Conservation (phyloP, 2,329 filamentous ascomycete genomes). For the Fusarium praegraminearum region DNA sequence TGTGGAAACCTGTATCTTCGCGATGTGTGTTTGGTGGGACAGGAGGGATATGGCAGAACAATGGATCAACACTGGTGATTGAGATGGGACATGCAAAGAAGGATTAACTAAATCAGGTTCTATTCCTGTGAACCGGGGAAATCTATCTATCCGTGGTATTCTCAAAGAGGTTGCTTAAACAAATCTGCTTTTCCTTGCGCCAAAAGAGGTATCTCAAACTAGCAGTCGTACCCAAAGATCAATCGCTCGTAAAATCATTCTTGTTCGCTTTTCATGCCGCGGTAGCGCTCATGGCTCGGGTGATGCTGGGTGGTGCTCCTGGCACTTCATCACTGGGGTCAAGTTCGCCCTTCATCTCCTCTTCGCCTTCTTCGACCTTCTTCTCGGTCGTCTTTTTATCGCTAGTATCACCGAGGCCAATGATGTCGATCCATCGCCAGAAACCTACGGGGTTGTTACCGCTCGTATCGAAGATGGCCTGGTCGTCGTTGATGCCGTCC, state of each 20-base stretch:
- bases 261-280: constrained; percentile 36
- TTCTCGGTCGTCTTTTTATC: constrained; percentile 49
- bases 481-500: constrained; percentile 61
- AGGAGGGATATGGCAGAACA: constrained; percentile 41
- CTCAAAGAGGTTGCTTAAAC: neutral
- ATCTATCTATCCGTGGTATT: constrained; percentile 6
- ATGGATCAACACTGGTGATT: constrained; percentile 31
- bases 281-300: constrained; percentile 28
- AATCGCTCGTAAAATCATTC: constrained; percentile 36
- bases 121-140: constrained; percentile 14
- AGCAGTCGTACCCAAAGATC: constrained; percentile 7
- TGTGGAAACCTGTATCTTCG: constrained; percentile 43
- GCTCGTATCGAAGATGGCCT: constrained; percentile 63
- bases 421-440: constrained; percentile 67
- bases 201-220: constrained; percentile 36
- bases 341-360: constrained; percentile 52
- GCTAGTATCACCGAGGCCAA: constrained; percentile 59
- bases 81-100: constrained; percentile 25
- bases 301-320: constrained; percentile 1
- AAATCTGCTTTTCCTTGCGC: constrained; percentile 22
- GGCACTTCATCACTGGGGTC: constrained; percentile 51
- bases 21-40: constrained; percentile 40
- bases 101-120: constrained; percentile 8
- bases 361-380: constrained; percentile 53
- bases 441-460: constrained; percentile 56